Evolutionary conservation across 805 yeast genomes (phyloP), one percentile per base, ranked within the genome.

Genomic region (Debaryomyces castellii): DNA sequence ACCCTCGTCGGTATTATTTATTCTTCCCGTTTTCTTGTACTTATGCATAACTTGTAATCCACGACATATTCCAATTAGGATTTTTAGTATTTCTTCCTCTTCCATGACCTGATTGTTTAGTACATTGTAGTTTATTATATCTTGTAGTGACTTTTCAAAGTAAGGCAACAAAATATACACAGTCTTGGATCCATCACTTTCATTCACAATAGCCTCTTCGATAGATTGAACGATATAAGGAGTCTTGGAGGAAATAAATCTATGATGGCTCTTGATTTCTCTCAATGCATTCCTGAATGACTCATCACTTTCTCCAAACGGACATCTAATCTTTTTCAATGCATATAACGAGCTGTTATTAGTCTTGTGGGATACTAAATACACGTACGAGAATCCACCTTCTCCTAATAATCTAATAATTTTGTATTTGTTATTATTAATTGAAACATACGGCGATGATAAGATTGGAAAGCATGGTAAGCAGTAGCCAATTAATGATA

Each of bases 301-400:
- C 44, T 89, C 82, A 54, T 85, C 84, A 57, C 83, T 87, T 39
- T 86, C 77, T 1, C 96, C 96, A 64, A 84, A 87, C 1, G 96
- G 90, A 63, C 97, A 90, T 49, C 91, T 72, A 44, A 89, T 87
- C 69, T 87, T 87, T 69, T 91, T 91, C 58, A 91, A 68, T 3
- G 96, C 96, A 58, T 81, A 87, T 35, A 63, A 45, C 14, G 66
- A 61, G 30, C 76, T 77, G 27, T 75, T 68, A 51, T 73, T 68
- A 21, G 71, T 62, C 37, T 72, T 69, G 51, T 60, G 61, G 12
- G 81, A 74, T 3, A 90, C 96, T 18, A 89, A 69, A 58, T 91
- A 91, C 7, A 89, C 96, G 54, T 86, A 89, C 0, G 96, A 84
- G 59, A 86, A 87, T 11, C 94, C 95, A 2, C 96, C 96, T 67